Conservation (phyloP, 192 early-diverging fungal genomes). For the Umbelopsis vinacea region DNA sequence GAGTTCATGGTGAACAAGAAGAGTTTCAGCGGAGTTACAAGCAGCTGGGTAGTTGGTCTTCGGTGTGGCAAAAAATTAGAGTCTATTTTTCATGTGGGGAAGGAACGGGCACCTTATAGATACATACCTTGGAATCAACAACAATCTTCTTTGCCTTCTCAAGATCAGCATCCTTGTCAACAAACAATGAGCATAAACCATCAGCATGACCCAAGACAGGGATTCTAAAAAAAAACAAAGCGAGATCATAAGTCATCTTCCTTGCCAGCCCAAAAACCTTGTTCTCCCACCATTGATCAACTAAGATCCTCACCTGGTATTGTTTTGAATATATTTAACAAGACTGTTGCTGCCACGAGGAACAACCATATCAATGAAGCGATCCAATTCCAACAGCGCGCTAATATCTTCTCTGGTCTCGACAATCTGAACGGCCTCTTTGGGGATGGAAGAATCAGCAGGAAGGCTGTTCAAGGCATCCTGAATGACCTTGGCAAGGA, state of each 20-base stretch:
- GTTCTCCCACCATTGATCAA: too few relatives aligned
- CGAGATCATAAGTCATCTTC: not conserved
- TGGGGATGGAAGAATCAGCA: slow-evolving; percentile 55
- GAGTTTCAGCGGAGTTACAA: slow-evolving; percentile 93
- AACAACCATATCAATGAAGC: slow-evolving; percentile 95
- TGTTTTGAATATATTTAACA: slow-evolving; percentile 89
- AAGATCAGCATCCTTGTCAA: slow-evolving; percentile 85
- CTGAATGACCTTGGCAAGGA: slow-evolving; percentile 75
- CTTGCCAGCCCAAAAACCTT: not conserved
- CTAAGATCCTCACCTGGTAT: slow-evolving; percentile 68
- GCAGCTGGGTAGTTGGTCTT: slow-evolving; percentile 91
- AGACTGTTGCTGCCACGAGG: slow-evolving; percentile 92
- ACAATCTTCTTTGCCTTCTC: slow-evolving; percentile 77
- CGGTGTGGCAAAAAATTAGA: not conserved
- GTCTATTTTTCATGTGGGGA: not conserved
- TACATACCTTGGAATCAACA: slow-evolving; percentile 85
- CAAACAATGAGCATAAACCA: slow-evolving; percentile 91
- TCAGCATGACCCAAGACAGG: slow-evolving; percentile 99
- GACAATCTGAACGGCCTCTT: slow-evolving; percentile 84
- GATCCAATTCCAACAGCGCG: slow-evolving; percentile 82
- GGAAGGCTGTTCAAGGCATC: slow-evolving; percentile 68
- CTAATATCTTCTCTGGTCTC: slow-evolving; percentile 89
- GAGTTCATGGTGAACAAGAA: slow-evolving; percentile 78
- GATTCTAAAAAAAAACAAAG: slow-evolving; percentile 64
- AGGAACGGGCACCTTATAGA: not conserved